Conservation (phyloP, 345 rosid genomes). For the Hibiscus trionum region DNA sequence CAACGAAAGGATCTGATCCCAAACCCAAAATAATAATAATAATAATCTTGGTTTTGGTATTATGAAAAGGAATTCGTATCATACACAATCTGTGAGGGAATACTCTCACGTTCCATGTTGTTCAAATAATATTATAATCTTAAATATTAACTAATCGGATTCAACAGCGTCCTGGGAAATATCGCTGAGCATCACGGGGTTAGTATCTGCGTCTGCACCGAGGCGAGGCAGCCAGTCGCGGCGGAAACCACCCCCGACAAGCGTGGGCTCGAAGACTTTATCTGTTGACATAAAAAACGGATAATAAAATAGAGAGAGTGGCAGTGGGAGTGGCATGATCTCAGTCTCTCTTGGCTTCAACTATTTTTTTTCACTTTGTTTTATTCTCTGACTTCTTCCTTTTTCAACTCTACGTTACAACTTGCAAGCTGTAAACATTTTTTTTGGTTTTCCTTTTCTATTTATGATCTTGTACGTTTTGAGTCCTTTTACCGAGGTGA, state of each 20-base stretch:
- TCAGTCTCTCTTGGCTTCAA: too few relatives aligned
- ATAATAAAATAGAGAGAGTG: too few relatives aligned
- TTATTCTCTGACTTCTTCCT: too few relatives aligned
- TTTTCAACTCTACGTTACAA: too few relatives aligned
- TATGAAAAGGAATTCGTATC: not conserved
- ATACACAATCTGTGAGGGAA: slow-evolving; percentile 4
- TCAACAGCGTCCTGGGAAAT: not conserved
- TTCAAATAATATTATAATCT: not conserved
- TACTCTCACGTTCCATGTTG: slow-evolving; percentile 6
- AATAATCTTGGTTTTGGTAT: too few relatives aligned
- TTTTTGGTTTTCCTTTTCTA: too few relatives aligned
- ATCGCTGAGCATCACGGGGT: not conserved
- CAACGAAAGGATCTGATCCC: not conserved
- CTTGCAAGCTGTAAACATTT: too few relatives aligned
- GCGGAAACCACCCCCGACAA: slow-evolving; percentile 13
- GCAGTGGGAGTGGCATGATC: too few relatives aligned
- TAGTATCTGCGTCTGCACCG: too few relatives aligned
- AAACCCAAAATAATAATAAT: not conserved
- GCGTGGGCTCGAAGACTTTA: not conserved
- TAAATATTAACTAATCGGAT: not conserved
- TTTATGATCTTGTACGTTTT: too few relatives aligned
- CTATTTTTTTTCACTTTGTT: too few relatives aligned
- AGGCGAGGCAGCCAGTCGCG: slow-evolving; percentile 7
- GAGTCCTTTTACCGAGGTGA: too few relatives aligned
- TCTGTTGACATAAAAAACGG: not conserved